A percentile compares a stretch with the other conserved stretches of the same genome.
These are phyloP conservation scores for Phaeoacremonium minimum DNA, from an alignment of 2,329 filamentous ascomycete genomes.

Conservation along the genomic window DNA sequence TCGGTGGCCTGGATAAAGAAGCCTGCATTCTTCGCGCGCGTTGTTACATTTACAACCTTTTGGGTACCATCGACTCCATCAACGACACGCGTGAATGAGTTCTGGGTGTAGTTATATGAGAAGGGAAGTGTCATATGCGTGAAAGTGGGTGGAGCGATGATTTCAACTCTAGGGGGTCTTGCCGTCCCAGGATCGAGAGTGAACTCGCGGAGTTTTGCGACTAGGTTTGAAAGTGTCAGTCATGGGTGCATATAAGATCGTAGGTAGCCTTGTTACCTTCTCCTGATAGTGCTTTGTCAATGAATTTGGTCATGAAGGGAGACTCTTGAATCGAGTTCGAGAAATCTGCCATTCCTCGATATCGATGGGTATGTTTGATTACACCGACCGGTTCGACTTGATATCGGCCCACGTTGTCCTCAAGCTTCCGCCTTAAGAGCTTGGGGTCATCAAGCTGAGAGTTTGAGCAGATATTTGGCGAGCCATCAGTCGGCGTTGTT, in stretches of 20 bases:
- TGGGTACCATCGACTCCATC: conserved; percentile 48
- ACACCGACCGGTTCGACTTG: conserved; percentile 65
- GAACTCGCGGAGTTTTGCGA: conserved; percentile 55
- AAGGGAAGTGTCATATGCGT: conserved; percentile 71
- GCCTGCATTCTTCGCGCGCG: conserved; percentile 49
- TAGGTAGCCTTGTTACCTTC: conserved; percentile 47
- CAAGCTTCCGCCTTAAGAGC: conserved; percentile 57
- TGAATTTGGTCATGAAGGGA: conserved; percentile 66
- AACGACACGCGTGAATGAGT: conserved; percentile 67
- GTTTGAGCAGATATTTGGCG: conserved; percentile 32
- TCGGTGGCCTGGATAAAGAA: conserved; percentile 57
- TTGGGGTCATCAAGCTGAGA: conserved; percentile 48
- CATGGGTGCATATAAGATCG: background rate
- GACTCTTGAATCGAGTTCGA: conserved; percentile 70
- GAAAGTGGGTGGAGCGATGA: conserved; percentile 77
- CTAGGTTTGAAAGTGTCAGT: conserved; percentile 23
- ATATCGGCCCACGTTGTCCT: conserved; percentile 67
- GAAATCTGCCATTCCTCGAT: conserved; percentile 80
- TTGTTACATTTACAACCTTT: conserved; percentile 53
- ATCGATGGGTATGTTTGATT: conserved; percentile 79
- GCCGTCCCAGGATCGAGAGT: conserved; percentile 61
- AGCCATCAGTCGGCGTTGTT: conserved; percentile 6
- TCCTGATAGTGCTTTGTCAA: conserved; percentile 66
- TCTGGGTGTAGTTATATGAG: conserved; percentile 80
- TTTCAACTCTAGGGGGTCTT: conserved; percentile 55